Evolutionary conservation across 768 basidiomycete species (phyloP), one percentile per base, ranked within the genome.

Genomic region (Boletus rubropictus): DNA sequence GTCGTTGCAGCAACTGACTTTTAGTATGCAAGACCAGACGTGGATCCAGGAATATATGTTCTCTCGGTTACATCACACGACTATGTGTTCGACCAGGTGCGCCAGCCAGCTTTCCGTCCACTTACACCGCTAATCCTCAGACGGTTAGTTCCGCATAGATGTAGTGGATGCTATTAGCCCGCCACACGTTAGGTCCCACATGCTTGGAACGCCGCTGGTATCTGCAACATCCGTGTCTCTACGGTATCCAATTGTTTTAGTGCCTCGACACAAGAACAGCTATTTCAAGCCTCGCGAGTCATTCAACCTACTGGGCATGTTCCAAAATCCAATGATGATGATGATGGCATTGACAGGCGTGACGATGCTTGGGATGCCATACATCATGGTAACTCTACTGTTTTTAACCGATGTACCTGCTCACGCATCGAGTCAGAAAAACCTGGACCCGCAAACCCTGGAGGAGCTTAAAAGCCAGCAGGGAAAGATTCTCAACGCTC

Each of bases 291-390:
- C 84, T 21, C 77, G 63, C 27, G 77, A 89, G 62, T 79, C 81
- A 15, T 91, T 91, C 73, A 84, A 84, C 63, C 52, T 88, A 20
- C 45, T 84, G 47, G 79, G 71, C 43, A 89, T 91, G 84, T 71
- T 91, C 58, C 78, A 82, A 48, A 91, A 80, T 60, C 88, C 88
- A 7, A 89, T 91, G 88, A 85, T 86, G 74, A 67, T 91, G 48
- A 74, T 89, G 63, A 85, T 87, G 81, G 73, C 80, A 25, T 65
- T 76, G 53, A 83, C 76, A 37, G 87, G 76, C 31, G 69, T 66
- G 41, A 77, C 88, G 77, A 76, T 86, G 69, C 64, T 90, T 22
- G 77, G 73, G 20, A 82, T 80, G 78, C 88, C 87, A 4, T 88
- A 85, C 59, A 64, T 90, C 44, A 84, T 84, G 76, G 88, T 88